A percentile compares a stretch with the other conserved stretches of the same genome.
Conservation (phyloP, 805 yeast species). For the Yamadazyma insecticola region DNA sequence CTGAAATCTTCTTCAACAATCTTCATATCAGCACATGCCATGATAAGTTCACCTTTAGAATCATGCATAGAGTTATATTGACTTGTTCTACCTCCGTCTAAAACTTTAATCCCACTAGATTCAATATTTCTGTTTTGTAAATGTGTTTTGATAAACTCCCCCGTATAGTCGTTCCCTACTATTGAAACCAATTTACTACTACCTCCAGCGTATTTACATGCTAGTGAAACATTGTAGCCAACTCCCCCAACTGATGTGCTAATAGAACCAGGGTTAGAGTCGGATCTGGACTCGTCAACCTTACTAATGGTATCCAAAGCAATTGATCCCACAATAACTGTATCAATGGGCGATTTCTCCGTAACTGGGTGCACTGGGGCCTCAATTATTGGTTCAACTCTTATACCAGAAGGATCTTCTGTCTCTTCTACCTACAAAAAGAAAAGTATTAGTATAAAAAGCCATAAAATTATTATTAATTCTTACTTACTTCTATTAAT, state of each 20-base stretch:
- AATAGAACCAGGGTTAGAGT: conserved; percentile 71
- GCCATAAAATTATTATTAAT: too few species aligned
- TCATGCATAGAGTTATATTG: conserved; percentile 72
- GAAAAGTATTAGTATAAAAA: too few species aligned
- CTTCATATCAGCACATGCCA: conserved; percentile 87
- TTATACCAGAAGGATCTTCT: too few species aligned
- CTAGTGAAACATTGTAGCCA: conserved; percentile 73
- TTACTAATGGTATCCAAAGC: conserved; percentile 70
- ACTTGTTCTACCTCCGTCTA: conserved; percentile 51
- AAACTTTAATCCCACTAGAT: conserved; percentile 33
- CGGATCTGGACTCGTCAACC: conserved; percentile 35
- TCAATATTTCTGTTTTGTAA: conserved; percentile 24
- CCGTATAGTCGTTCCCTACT: conserved; percentile 58
- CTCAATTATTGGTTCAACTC: too few species aligned
- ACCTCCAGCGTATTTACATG: conserved; percentile 37
- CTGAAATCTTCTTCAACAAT: conserved; percentile 47
- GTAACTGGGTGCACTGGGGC: conserved; percentile 1
- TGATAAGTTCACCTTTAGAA: conserved; percentile 53
- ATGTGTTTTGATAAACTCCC: conserved; percentile 31
- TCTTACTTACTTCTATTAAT: conserved; percentile 24
- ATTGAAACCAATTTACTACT: conserved; percentile 47
- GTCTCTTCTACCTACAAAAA: too few species aligned
- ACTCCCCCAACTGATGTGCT: conserved; percentile 73
- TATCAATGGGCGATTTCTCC: conserved; percentile 11
- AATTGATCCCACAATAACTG: conserved; percentile 65